Base-by-base conservation (phyloP, 208 protist genomes). In the Leishmania mexicana region DNA sequence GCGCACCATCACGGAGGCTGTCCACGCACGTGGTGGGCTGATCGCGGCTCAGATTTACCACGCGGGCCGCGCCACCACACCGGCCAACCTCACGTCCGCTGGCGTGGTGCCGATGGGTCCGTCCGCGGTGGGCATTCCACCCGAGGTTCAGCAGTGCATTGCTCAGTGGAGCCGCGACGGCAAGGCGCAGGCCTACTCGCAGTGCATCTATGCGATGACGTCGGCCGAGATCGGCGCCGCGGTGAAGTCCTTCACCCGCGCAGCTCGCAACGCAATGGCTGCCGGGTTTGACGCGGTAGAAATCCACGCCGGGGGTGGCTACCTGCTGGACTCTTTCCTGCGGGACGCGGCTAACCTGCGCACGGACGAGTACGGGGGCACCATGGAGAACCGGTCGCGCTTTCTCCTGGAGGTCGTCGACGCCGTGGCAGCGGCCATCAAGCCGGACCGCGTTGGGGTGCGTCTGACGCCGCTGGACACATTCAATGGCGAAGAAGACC, bases 271-370 rank as follows among this genome's bases (percentile, higher is more conserved):
- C 65, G 85, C 88, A 75, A 89, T 65, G 74, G 85, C 54, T 0
- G 93, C 94, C 47, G 96, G 96, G 28, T 98, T 99, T 81, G 97
- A 98, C 80, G 93, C 89, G 7, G 87, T 99, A 45, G 88, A 98
- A 89, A 85, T 99, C 24, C 97, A 99, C 81, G 88, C 86, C 38
- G 94, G 91, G 5, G 89, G 98, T 78, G 97, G 96, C n/a, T 99
- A 98, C 86, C 74, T 99, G 28, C 81, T 99, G 38, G 90, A 94
- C 68, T 76, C 85, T 28, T 99, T 99, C 82, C 72, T 99, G 40
- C 85, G 74, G 58, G 57, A 76, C 60, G 62, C 72, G 5, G 62
- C 87, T 49, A 99, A 99, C 83, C 79, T 88, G 78, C 87, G 96
- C 65, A 97, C 89, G 13, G 96, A 94, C 70, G 78, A 92, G 62